Evolutionary conservation across 345 rosid species (phyloP).

Genomic region (Carallia brachiata): DNA sequence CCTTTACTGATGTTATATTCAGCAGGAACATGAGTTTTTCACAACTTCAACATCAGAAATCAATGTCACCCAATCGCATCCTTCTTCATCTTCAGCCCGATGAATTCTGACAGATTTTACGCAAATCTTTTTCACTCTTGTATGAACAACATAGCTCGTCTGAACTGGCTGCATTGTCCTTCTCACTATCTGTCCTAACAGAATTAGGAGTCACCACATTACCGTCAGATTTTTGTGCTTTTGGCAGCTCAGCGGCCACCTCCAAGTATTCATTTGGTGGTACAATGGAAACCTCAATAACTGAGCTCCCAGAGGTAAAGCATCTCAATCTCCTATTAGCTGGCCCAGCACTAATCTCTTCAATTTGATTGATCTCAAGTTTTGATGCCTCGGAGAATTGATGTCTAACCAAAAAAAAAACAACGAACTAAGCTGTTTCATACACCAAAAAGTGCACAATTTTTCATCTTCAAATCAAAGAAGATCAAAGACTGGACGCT

Average conservation of each 20-base stretch:
- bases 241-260: slow-evolving; percentile 36
- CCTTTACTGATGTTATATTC: no score
- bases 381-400: slow-evolving; percentile 32
- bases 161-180: slow-evolving; percentile 13
- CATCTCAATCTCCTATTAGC: slow-evolving; percentile 21
- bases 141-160: slow-evolving; percentile 17
- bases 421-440: not conserved
- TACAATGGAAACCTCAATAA: slow-evolving; percentile 20
- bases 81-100: slow-evolving; percentile 30
- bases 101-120: slow-evolving; percentile 30
- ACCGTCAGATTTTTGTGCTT: slow-evolving; percentile 22
- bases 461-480: not conserved
- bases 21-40: no score
- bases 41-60: slow-evolving; percentile 32
- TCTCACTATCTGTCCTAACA: slow-evolving; percentile 11
- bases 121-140: slow-evolving; percentile 39
- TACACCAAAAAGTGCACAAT: not conserved
- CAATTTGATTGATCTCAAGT: slow-evolving; percentile 20
- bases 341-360: slow-evolving; percentile 15
- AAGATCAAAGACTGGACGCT: not conserved
- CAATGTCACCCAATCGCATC: slow-evolving; percentile 30
- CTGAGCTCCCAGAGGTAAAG: slow-evolving; percentile 21
- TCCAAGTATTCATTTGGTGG: slow-evolving; percentile 26
- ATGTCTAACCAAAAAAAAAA: slow-evolving; percentile 31
- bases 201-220: slow-evolving; percentile 31